Evolutionary conservation across 129 eudicot genomes (phyloP).

Genomic region (Chrysanthemum lavandulifolium): DNA sequence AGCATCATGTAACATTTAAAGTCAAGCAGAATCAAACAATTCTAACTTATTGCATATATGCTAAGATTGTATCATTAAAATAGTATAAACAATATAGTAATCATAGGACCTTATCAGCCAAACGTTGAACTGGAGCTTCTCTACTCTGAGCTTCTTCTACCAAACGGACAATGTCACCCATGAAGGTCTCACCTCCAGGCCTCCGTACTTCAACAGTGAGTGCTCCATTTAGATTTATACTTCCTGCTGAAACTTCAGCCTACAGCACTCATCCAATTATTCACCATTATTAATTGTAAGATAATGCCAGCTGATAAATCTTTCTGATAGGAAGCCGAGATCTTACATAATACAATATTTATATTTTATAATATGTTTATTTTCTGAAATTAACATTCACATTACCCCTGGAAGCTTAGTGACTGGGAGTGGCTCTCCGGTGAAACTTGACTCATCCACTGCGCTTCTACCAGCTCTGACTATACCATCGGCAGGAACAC

Average conservation of each 20-base stretch:
- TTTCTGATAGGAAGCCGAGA: not conserved
- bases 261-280: constrained; percentile 27
- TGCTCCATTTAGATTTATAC: constrained; percentile 92
- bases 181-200: constrained; percentile 96
- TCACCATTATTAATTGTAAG: not conserved
- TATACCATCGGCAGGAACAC: constrained; percentile 97
- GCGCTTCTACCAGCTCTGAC: constrained; percentile 97
- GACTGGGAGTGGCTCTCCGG: constrained; percentile 97
- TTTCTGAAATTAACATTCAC: constrained; percentile 13
- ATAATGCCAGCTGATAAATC: not conserved
- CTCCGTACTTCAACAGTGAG: constrained; percentile 86
- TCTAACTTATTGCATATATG: too few relatives aligned
- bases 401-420: constrained; percentile 96
- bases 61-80: not conserved
- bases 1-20: not conserved
- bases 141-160: constrained; percentile 98
- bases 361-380: not conserved
- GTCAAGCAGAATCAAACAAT: too few relatives aligned
- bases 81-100: not conserved
- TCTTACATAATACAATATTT: not conserved
- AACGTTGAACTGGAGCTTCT: constrained; percentile 97
- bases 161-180: constrained; percentile 93
- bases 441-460: constrained; percentile 95
- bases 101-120: constrained; percentile 84
- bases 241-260: constrained; percentile 97